Evolutionary conservation across 805 yeast species (phyloP).

Genomic region (Hanseniaspora taiwanica): DNA sequence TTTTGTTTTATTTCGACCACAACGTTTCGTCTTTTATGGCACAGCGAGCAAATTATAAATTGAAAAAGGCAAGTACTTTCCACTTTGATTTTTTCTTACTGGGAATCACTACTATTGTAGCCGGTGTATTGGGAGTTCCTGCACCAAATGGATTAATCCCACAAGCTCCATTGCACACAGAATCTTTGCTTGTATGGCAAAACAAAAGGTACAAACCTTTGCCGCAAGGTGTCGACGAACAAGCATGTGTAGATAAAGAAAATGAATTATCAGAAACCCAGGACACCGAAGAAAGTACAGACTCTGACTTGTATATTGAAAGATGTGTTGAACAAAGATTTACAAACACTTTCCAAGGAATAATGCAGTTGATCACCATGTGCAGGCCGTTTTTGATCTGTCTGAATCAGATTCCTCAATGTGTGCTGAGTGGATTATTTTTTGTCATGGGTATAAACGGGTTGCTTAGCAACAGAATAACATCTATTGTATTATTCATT

Average conservation of each 20-base stretch:
- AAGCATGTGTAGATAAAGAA: constrained; percentile 9
- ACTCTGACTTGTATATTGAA: constrained; percentile 20
- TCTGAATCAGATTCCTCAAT: constrained; percentile 78
- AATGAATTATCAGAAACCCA: background rate
- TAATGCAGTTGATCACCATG: constrained; percentile 78
- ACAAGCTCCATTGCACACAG: constrained; percentile 91
- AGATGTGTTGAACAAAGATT: constrained; percentile 81
- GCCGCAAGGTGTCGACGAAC: constrained; percentile 5
- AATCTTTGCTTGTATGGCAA: constrained; percentile 43
- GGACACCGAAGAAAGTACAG: background rate
- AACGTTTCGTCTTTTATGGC: constrained; percentile 90
- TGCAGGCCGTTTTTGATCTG: constrained; percentile 73
- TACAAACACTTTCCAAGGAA: constrained; percentile 75
- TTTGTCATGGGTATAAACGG: constrained; percentile 89
- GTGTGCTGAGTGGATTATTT: constrained; percentile 82
- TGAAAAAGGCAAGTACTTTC: constrained; percentile 77
- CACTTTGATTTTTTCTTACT: constrained; percentile 84
- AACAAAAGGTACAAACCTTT: constrained; percentile 22
- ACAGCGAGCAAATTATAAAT: constrained; percentile 68
- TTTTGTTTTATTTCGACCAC: constrained; percentile 87
- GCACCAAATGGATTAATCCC: constrained; percentile 96
- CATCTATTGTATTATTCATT: constrained; percentile 47
- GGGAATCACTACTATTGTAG: constrained; percentile 75
- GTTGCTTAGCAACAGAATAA: constrained; percentile 49
- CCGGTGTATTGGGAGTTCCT: constrained; percentile 84